A percentile compares a stretch with the other conserved stretches of the same genome.
Conservation (phyloP, 2,329 filamentous ascomycete genomes). For the Akanthomyces muscarius region DNA sequence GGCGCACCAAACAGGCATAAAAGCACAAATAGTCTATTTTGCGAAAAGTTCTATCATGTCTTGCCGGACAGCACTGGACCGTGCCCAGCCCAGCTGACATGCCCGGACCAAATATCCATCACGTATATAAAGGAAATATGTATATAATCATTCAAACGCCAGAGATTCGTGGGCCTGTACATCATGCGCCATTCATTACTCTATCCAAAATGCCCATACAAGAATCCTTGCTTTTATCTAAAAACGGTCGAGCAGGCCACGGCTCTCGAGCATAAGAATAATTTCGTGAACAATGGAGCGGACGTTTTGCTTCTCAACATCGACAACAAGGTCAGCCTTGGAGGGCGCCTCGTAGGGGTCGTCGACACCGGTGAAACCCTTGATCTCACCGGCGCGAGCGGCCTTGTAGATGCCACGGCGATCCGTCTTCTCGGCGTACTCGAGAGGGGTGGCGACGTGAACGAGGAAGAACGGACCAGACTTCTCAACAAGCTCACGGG, state of each 20-base stretch:
- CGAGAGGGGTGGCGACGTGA: constrained; percentile 89
- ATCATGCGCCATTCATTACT: neutral
- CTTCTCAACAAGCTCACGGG: constrained; percentile 81
- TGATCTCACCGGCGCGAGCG: constrained; percentile 85
- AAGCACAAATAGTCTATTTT: constrained; percentile 8
- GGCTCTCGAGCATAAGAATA: constrained; percentile 82
- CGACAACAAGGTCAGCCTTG: constrained; percentile 80
- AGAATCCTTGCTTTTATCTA: constrained; percentile 28
- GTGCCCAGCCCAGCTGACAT: neutral
- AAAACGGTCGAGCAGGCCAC: constrained; percentile 76
- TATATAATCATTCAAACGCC: constrained; percentile 7
- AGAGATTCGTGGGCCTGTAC: neutral
- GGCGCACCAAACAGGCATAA: too few relatives aligned
- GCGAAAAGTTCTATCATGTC: neutral
- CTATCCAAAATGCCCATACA: neutral
- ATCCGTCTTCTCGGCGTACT: constrained; percentile 92
- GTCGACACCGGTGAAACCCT: constrained; percentile 97
- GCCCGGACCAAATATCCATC: neutral
- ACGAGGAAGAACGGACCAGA: constrained; percentile 90
- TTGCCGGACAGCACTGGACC: neutral
- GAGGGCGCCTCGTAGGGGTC: constrained; percentile 87
- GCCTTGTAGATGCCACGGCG: constrained; percentile 83
- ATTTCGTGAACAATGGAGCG: constrained; percentile 96
- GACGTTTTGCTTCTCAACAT: constrained; percentile 81
- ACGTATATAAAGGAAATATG: constrained; percentile 5